These are phyloP conservation scores for Candida ortonii DNA, from an alignment of 805 yeast species.

Conservation along the genomic window DNA sequence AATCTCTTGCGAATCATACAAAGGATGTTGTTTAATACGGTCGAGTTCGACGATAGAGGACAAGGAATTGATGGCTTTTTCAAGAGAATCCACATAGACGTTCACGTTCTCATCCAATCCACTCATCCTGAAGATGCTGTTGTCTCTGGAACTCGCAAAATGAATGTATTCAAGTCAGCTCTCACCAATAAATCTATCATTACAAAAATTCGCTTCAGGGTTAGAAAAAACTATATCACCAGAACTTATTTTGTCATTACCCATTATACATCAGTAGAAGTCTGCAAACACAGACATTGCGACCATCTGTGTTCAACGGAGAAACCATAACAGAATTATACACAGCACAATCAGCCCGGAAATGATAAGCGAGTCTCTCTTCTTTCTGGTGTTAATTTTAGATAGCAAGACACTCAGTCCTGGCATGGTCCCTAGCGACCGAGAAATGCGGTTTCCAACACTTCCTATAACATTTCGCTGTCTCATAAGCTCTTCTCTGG, in stretches of 20 bases:
- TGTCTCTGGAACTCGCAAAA: no score
- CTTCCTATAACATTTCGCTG: conserved; percentile 65
- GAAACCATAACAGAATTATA: conserved; percentile 56
- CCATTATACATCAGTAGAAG: no score
- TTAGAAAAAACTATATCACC: no score
- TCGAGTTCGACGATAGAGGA: background rate
- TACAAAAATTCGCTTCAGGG: no score
- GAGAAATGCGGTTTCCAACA: conserved; percentile 62
- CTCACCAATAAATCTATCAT: no score
- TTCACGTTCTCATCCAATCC: no score
- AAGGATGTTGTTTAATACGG: conserved; percentile 3
- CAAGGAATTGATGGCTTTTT: conserved; percentile 3
- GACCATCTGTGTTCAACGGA: conserved; percentile 9
- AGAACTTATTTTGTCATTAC: no score
- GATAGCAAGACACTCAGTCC: conserved; percentile 74
- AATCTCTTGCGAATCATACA: conserved; percentile 3
- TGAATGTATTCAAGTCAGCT: no score
- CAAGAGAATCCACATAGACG: conserved; percentile 1
- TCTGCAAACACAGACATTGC: background rate
- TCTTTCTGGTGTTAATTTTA: conserved; percentile 83
- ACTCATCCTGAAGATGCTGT: no score
- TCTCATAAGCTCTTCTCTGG: conserved; percentile 76
- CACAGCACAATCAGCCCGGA: conserved; percentile 72
- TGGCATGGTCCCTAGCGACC: conserved; percentile 68
- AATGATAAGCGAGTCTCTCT: conserved; percentile 82